Evolutionary conservation across 345 rosid species (phyloP).

Genomic region (Ailanthus altissimus): DNA sequence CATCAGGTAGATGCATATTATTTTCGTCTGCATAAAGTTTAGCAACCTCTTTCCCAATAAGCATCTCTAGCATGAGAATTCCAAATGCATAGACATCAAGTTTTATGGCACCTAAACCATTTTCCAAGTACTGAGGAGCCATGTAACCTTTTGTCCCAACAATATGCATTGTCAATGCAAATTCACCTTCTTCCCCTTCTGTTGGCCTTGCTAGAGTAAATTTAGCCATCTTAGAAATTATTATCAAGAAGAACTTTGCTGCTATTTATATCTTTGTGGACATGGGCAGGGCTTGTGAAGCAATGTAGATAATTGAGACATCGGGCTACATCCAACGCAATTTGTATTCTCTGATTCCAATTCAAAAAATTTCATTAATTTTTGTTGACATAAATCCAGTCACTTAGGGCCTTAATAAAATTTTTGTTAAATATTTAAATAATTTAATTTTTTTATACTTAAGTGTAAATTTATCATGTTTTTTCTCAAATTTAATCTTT

Average conservation of each 20-base stretch:
- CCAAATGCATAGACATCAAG: constrained; percentile 85
- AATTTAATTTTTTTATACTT: too few species aligned
- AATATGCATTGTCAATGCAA: constrained; percentile 72
- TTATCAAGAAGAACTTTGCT: constrained; percentile 53
- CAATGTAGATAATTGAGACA: constrained; percentile 81
- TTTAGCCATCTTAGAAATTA: constrained; percentile 52
- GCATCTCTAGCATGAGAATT: constrained; percentile 59
- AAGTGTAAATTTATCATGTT: constrained; percentile 3
- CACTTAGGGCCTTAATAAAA: too few species aligned
- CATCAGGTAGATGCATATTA: constrained; percentile 29
- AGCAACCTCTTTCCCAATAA: constrained; percentile 59
- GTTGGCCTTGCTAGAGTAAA: constrained; percentile 55
- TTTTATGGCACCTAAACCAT: constrained; percentile 68
- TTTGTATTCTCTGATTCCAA: constrained; percentile 61
- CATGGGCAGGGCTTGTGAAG: constrained; percentile 54
- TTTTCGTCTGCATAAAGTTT: constrained; percentile 38
- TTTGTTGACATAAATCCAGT: constrained; percentile 51
- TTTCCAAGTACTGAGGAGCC: constrained; percentile 89
- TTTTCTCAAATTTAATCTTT: too few species aligned
- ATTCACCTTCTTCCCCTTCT: constrained; percentile 45
- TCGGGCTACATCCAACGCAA: constrained; percentile 66
- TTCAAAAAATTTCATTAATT: constrained; percentile 38
- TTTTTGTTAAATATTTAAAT: too few species aligned
- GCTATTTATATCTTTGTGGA: constrained; percentile 53
- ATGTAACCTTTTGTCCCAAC: constrained; percentile 82